Evolutionary conservation across 2,329 filamentous ascomycete genomes (phyloP).

Genomic region (Xylaria sp.): DNA sequence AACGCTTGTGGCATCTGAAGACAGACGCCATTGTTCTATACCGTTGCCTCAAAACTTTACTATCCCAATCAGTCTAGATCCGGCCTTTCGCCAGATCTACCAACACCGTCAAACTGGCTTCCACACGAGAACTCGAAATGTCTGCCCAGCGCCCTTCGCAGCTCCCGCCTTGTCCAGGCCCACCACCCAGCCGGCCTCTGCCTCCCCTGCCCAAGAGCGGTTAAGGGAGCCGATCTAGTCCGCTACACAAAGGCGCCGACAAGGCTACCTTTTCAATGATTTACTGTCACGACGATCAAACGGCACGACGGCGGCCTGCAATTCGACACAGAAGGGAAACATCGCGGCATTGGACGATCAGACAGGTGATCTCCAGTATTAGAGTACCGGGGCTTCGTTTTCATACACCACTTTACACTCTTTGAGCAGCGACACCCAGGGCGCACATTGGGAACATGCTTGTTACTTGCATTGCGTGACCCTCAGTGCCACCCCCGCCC

Average conservation of each 20-base stretch:
- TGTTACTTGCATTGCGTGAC: conserved; percentile 27
- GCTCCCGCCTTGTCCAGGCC: conserved; percentile 70
- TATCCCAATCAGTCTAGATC: not conserved
- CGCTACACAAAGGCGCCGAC: conserved; percentile 8
- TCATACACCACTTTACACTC: conserved; percentile 29
- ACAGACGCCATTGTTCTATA: conserved; percentile 1
- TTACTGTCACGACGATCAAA: conserved; percentile 28
- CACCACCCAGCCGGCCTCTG: conserved; percentile 67
- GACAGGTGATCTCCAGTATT: conserved; percentile 28
- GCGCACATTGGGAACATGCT: conserved; percentile 30
- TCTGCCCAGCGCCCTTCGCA: conserved; percentile 68
- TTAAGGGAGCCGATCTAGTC: conserved; percentile 43
- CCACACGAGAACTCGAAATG: conserved; percentile 49
- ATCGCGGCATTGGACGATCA: conserved; percentile 30
- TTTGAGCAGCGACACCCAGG: conserved; percentile 29
- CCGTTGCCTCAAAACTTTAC: not conserved
- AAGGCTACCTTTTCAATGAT: conserved; percentile 28
- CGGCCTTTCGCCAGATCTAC: conserved; percentile 27
- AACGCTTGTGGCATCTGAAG: not conserved
- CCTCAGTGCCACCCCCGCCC: conserved; percentile 12
- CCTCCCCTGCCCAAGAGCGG: conserved; percentile 68
- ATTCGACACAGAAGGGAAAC: conserved; percentile 23
- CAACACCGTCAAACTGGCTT: conserved; percentile 39
- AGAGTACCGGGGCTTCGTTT: conserved; percentile 33
- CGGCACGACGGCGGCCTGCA: conserved; percentile 28